Percentiles rank a stretch among this genome's conserved stretches.
Evolutionary conservation across 352 stramenopile genomes (phyloP).

Genomic region (Phytophthora niederhauseri): DNA sequence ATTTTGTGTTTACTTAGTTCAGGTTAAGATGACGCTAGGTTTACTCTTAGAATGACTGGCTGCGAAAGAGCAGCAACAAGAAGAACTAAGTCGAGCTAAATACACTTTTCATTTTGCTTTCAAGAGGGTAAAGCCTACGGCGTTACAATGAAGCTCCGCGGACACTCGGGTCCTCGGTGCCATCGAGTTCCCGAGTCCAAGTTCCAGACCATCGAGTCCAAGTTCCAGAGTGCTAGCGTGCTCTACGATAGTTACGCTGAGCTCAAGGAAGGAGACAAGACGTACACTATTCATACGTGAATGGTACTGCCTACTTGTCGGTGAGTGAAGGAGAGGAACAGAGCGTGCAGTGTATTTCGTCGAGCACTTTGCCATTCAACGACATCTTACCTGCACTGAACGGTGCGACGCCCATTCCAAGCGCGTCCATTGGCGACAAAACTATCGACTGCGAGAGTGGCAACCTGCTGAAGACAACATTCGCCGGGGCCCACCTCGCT

Average conservation of each 20-base stretch:
- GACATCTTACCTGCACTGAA: constrained; percentile 31
- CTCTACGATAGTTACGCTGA: constrained; percentile 39
- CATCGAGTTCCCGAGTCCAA: too few relatives aligned
- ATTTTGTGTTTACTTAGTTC: too few relatives aligned
- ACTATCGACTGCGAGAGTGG: constrained; percentile 29
- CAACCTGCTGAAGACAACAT: constrained; percentile 35
- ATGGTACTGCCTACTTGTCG: constrained; percentile 28
- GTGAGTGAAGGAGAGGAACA: constrained; percentile 5
- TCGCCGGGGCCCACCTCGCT: constrained; percentile 31
- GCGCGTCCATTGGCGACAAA: constrained; percentile 15
- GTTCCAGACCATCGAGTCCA: too few relatives aligned
- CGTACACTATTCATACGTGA: constrained; percentile 34
- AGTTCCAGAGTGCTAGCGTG: too few relatives aligned
- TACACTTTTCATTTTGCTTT: too few relatives aligned
- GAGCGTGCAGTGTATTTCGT: constrained; percentile 22
- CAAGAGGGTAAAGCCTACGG: too few relatives aligned
- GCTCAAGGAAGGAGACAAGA: constrained; percentile 19
- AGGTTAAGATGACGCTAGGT: too few relatives aligned
- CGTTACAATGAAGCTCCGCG: too few relatives aligned
- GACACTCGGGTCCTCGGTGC: too few relatives aligned
- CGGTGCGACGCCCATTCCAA: constrained; percentile 12
- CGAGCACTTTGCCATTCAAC: constrained; percentile 26
- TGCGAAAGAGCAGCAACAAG: too few relatives aligned
- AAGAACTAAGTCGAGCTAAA: too few relatives aligned
- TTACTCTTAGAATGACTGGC: too few relatives aligned